A percentile compares a stretch with the other conserved stretches of the same genome.
These are phyloP conservation scores for Dryas alaskensis DNA, from an alignment of 306 rosid species.

Conservation along the genomic window DNA sequence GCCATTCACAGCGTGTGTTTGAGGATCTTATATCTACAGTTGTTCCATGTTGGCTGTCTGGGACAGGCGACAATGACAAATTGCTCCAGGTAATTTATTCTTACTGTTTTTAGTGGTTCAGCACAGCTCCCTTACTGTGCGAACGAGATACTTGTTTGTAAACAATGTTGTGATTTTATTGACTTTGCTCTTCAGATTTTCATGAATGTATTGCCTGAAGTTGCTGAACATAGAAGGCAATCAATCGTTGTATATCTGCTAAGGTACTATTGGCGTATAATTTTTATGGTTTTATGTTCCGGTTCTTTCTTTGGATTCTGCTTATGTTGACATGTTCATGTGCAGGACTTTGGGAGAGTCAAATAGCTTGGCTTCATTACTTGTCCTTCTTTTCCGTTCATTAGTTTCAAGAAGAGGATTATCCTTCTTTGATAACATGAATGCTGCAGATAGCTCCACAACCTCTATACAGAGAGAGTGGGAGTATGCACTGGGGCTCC, in stretches of 20 bases:
- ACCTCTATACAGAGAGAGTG: conserved; percentile 52
- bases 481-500: conserved; percentile 76
- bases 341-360: conserved; percentile 80
- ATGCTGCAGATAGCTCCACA: conserved; percentile 40
- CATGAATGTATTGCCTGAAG: conserved; percentile 60
- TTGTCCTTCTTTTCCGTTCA: conserved; percentile 64
- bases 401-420: conserved; percentile 60
- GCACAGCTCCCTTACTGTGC: background rate
- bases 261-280: conserved; percentile 41
- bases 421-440: conserved; percentile 25
- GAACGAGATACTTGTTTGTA: conserved; percentile 15
- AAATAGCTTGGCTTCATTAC: conserved; percentile 74
- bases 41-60: conserved; percentile 89
- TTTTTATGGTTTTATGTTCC: background rate
- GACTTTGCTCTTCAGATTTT: conserved; percentile 54
- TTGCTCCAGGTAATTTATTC: conserved; percentile 63
- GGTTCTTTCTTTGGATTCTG: conserved; percentile 19
- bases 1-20: conserved; percentile 68
- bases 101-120: conserved; percentile 9
- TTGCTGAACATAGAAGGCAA: conserved; percentile 74
- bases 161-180: conserved; percentile 24
- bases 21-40: conserved; percentile 78
- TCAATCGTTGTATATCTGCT: conserved; percentile 59
- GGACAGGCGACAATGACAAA: conserved; percentile 57
- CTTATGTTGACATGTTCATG: conserved; percentile 27